Conservation (phyloP, 2,329 filamentous ascomycete genomes). For the Catunica adiposa region DNA sequence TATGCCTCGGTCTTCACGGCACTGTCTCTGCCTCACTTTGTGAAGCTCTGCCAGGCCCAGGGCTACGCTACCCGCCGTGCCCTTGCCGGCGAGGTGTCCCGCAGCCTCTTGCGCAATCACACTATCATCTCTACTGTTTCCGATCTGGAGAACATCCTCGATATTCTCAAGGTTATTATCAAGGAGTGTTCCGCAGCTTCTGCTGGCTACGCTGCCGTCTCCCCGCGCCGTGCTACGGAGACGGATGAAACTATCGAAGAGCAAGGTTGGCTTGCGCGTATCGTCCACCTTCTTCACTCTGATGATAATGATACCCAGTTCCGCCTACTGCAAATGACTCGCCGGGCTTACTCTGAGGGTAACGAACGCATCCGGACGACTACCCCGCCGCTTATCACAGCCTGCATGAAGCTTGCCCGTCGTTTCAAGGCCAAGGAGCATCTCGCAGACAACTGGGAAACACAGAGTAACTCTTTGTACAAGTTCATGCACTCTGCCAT, state of each 20-base stretch:
- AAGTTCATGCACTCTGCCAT: slow-evolving; percentile 89
- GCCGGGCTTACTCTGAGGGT: slow-evolving; percentile 76
- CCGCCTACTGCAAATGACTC: slow-evolving; percentile 73
- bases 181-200: slow-evolving; percentile 77
- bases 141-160: slow-evolving; percentile 75
- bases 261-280: slow-evolving; percentile 87
- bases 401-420: slow-evolving; percentile 74
- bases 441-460: slow-evolving; percentile 48
- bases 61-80: slow-evolving; percentile 83
- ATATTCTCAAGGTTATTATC: slow-evolving; percentile 78
- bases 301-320: slow-evolving; percentile 87
- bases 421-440: slow-evolving; percentile 84
- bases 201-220: slow-evolving; percentile 67
- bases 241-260: slow-evolving; percentile 97
- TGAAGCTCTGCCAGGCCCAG: slow-evolving; percentile 77
- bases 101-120: slow-evolving; percentile 65
- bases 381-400: slow-evolving; percentile 78
- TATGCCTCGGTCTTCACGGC: slow-evolving; percentile 96
- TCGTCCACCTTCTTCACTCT: slow-evolving; percentile 73
- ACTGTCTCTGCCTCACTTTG: slow-evolving; percentile 76
- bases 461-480: slow-evolving; percentile 60
- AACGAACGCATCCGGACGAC: slow-evolving; percentile 95
- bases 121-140: slow-evolving; percentile 61
- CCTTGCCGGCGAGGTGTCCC: slow-evolving; percentile 75
- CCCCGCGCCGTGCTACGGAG: slow-evolving; percentile 59